Conservation (phyloP, 805 yeast species). For the Scheffersomyces amazonensis region DNA sequence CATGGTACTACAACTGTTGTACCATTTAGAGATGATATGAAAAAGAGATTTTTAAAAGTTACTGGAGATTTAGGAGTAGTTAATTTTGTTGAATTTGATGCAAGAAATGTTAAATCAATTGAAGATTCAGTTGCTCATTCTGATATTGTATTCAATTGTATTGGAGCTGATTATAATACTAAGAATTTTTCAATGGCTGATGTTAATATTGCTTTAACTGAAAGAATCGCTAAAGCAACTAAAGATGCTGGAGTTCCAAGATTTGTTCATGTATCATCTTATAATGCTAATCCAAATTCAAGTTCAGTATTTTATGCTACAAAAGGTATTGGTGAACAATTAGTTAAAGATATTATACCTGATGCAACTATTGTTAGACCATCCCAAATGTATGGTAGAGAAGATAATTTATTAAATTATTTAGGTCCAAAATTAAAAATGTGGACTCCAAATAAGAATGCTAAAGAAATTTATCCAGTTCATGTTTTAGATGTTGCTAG, state of each 20-base stretch:
- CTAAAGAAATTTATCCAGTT: constrained; percentile 65
- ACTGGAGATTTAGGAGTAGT: constrained; percentile 88
- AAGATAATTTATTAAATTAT: constrained; percentile 65
- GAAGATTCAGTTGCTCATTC: constrained; percentile 76
- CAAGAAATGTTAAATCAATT: constrained; percentile 72
- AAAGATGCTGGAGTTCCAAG: constrained; percentile 71
- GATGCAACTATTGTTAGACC: constrained; percentile 85
- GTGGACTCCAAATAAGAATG: constrained; percentile 64
- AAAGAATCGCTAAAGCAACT: constrained; percentile 71
- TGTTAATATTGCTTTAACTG: constrained; percentile 74
- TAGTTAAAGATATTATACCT: constrained; percentile 64
- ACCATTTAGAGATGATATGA: constrained; percentile 80
- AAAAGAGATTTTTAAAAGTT: constrained; percentile 74
- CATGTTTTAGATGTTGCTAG: constrained; percentile 75
- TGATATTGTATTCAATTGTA: constrained; percentile 77
- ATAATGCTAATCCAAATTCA: constrained; percentile 69
- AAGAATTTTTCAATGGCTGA: constrained; percentile 83
- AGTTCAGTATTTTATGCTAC: constrained; percentile 72
- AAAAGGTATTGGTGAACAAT: constrained; percentile 75
- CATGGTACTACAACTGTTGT: constrained; percentile 77
- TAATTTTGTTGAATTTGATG: constrained; percentile 76
- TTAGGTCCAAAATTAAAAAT: constrained; percentile 54
- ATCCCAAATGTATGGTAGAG: constrained; percentile 73
- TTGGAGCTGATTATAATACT: constrained; percentile 74
- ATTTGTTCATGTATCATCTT: constrained; percentile 74